phyloP scores from a whole-genome alignment of 495 filamentous ascomycete genomes.

The Lepidopterella palustris region DNA sequence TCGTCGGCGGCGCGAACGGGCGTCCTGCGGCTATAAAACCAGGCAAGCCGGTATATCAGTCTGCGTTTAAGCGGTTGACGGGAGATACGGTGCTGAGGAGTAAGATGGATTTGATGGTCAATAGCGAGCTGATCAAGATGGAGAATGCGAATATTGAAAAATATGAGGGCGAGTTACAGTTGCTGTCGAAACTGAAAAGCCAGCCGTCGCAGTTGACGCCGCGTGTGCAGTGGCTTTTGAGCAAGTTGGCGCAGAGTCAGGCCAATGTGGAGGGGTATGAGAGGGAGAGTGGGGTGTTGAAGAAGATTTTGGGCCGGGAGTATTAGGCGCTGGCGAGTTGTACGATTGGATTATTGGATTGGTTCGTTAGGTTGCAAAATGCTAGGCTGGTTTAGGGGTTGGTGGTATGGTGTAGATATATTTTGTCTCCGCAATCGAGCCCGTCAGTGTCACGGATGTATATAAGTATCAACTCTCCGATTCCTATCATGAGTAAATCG shows the following conservation, averaged over 20 bases:
- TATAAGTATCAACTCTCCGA: too few species aligned
- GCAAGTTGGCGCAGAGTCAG: slow-evolving; percentile 66
- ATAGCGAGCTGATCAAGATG: slow-evolving; percentile 58
- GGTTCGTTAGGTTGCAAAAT: background rate
- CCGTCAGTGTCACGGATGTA: too few species aligned
- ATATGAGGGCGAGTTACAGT: slow-evolving; percentile 67
- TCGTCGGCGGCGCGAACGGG: slow-evolving; percentile 59
- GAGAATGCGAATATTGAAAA: slow-evolving; percentile 73
- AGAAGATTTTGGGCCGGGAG: slow-evolving; percentile 50
- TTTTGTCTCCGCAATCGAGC: too few species aligned
- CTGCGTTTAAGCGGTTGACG: slow-evolving; percentile 66
- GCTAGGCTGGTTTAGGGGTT: background rate
- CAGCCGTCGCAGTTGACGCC: slow-evolving; percentile 55
- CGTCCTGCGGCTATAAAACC: slow-evolving; percentile 70
- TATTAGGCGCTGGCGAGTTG: slow-evolving; percentile 24
- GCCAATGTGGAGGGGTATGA: slow-evolving; percentile 70
- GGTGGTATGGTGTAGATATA: too few species aligned
- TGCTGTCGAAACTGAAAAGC: slow-evolving; percentile 54
- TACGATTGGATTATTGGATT: background rate
- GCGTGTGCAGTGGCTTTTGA: slow-evolving; percentile 63
- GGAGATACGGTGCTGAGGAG: slow-evolving; percentile 65
- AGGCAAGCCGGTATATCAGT: slow-evolving; percentile 80
- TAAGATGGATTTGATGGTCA: slow-evolving; percentile 65
- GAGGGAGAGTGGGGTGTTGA: slow-evolving; percentile 59
- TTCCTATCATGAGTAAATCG: too few species aligned